Base-by-base conservation (phyloP, 73 alveolate genomes). In the Tetrahymena borealis region DNA sequence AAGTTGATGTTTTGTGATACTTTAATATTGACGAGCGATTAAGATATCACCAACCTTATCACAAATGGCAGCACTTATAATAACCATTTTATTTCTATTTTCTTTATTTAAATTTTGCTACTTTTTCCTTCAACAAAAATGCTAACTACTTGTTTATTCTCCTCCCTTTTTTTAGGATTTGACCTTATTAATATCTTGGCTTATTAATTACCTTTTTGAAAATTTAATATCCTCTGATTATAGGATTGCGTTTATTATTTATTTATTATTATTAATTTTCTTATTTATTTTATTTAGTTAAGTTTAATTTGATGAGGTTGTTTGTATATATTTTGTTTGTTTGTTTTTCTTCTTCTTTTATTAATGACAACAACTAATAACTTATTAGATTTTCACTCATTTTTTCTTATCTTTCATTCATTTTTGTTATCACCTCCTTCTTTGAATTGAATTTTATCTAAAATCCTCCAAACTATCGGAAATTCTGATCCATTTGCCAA, bases 21-120 rank as follows among this genome's bases (percentile, higher is more conserved):
- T 97, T 38, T 97, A 92, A 94, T 98, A 98, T 95, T 98, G 98
- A 85, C 99, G 94, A 3, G 99, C 98, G 18, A 98, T 91, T 39
- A 97, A 91, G 92, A 98, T 95, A 90, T 96, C 97, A 39, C 99
- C 99, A 78, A 94, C 92, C 33, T 95, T 95, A 79, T 96, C 97
- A 94, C 99, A 97, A 18, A 98, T 93, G 13, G 97, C 97, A 16
- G 99, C 99, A 37, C 99, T 95, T 78, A 98, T 97, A 37, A 98
- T 98, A 90, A 98, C 99, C 99, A 98, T 98, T 24, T 94, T 92
- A 40, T 91, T 20, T 32, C 78, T n/a, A 90, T 33, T 90, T 90
- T 79, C 32, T 36, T 16, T 24, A 38, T 32, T 36, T 15, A 79
- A 28, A 36, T 28, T 28, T 24, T 79, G 31, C 38, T 60, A 60